These are phyloP conservation scores for Argentina anserina DNA, from an alignment of 306 rosid species.

Conservation along the genomic window DNA sequence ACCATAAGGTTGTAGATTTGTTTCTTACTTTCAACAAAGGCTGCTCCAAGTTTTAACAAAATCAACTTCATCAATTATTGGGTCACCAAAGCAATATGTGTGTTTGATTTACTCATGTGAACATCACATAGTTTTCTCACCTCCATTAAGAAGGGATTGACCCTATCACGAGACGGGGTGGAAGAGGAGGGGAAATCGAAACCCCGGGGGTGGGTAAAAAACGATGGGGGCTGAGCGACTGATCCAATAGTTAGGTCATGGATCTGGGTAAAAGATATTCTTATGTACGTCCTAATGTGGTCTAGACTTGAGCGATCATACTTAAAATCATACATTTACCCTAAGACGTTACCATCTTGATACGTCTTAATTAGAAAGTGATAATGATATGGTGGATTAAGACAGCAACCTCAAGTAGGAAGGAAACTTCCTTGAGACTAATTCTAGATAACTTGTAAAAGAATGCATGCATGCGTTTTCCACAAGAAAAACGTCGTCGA, in stretches of 20 bases:
- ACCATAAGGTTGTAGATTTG: too few relatives aligned
- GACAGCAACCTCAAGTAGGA: neutral
- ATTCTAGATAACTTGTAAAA: neutral
- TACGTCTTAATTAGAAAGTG: neutral
- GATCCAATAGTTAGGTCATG: neutral
- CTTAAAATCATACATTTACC: neutral
- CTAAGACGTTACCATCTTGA: neutral
- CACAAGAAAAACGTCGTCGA: neutral
- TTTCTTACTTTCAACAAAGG: too few relatives aligned
- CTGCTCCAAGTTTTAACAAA: too few relatives aligned
- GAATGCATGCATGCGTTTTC: slow-evolving; percentile 4
- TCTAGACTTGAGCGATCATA: neutral
- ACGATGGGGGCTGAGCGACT: too few relatives aligned
- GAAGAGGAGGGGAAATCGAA: neutral
- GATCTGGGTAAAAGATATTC: neutral
- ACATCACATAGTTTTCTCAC: too few relatives aligned
- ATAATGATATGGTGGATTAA: neutral
- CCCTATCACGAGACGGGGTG: too few relatives aligned
- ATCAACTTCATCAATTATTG: too few relatives aligned
- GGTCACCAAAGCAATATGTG: too few relatives aligned
- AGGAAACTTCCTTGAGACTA: slow-evolving; percentile 1
- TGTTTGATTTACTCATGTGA: too few relatives aligned
- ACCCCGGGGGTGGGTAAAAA: neutral
- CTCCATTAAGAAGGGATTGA: too few relatives aligned
- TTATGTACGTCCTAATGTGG: neutral